Evolutionary conservation across 768 basidiomycete species (phyloP), one percentile per base, ranked within the genome.

Genomic region (Rhizopogon salebrosus): DNA sequence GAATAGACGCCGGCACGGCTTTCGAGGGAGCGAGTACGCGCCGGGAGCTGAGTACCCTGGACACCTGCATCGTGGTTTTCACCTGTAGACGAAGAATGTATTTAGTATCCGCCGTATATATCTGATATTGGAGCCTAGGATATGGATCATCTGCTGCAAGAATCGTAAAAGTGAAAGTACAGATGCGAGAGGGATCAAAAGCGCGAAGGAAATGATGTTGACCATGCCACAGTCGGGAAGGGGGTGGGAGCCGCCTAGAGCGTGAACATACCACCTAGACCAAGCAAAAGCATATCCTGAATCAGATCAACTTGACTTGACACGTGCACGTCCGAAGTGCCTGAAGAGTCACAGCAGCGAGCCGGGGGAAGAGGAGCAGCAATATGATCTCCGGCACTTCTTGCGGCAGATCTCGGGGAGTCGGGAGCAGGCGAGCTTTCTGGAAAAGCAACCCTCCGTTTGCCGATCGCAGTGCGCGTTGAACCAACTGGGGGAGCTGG

Each of bases 201-300:
- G 41, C 1, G 37, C 39, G 45, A 34, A 49, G 45, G 24, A 22
- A 50, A 42, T 37, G 18, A 53, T 36, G 51, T 11, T 38, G 18
- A 31, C n/a, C 26, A 22, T 16, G 14, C 9, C 27, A 39, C 20
- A 26, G 14, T 29, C 27, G 22, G 20, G 20, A 34, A 46, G 31
- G 29, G 31, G 29, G 18, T 20, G 31, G 11, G 22, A 14, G 45
- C 31, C 31, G 34, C 31, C 45, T 8, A 34, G 31, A 46, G 45
- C 6, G 34, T 26, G 54, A 6, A 70, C 67, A 53, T 61, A 68
- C 67, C 67, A n/a, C 56, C 20, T 2, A 70, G 53, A 38, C 41
- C 53, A 57, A 68, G 60, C 11, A 58, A 68, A 14, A 31, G 38
- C 20, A 70, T 26, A 5, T 51, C 63, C 26, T 59, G 52, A 3